Percentiles rank a stretch among this genome's conserved stretches.
phyloP scores from a whole-genome alignment of 2,329 filamentous ascomycete species.

The Colletotrichum sp. region DNA sequence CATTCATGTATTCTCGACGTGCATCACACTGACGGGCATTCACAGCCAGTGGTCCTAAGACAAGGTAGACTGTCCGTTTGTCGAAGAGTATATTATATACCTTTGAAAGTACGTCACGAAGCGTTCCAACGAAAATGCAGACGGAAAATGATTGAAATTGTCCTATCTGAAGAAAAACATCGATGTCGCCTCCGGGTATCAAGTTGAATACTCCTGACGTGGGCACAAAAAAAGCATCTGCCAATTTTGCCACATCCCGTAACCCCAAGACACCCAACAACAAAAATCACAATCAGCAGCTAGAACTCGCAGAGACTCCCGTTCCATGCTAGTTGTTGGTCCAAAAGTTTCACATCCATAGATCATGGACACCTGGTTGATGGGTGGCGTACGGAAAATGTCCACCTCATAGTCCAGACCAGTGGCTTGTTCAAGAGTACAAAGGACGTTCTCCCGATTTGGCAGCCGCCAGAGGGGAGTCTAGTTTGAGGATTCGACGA shows the following conservation, averaged over 20 bases:
- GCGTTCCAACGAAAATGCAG: neutral
- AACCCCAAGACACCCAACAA: conserved; percentile 17
- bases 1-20: neutral
- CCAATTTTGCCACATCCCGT: neutral
- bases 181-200: conserved; percentile 21
- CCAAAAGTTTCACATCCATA: neutral
- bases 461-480: conserved; percentile 23
- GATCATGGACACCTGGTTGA: neutral
- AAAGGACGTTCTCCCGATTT: conserved; percentile 20
- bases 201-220: conserved; percentile 12
- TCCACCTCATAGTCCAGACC: neutral
- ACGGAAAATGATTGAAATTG: conserved; percentile 6
- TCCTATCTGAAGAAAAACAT: conserved; percentile 14
- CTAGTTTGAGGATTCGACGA: conserved; percentile 56
- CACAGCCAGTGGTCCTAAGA: neutral
- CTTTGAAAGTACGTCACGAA: neutral
- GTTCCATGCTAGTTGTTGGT: neutral
- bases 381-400: neutral
- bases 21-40: neutral
- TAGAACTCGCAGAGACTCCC: conserved; percentile 1
- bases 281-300: conserved; percentile 9
- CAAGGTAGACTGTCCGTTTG: neutral
- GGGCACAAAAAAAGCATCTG: conserved; percentile 2
- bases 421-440: conserved; percentile 1
- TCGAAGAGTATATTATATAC: neutral